phyloP scores from a whole-genome alignment of 192 early-diverging fungal species.

The Spizellomyces sp. region DNA sequence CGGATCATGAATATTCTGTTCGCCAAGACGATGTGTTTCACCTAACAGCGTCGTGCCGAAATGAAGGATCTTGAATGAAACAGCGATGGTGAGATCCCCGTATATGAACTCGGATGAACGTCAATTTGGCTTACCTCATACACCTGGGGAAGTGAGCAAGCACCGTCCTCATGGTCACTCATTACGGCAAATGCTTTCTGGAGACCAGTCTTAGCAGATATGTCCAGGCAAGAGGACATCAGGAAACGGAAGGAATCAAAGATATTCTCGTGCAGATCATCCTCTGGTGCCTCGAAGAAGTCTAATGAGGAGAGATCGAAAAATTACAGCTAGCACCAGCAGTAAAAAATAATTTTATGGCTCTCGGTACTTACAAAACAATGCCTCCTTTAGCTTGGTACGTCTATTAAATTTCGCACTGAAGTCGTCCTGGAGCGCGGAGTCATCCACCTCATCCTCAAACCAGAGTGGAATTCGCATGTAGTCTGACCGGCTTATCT shows the following conservation, averaged over 20 bases:
- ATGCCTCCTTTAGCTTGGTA: conserved; percentile 50
- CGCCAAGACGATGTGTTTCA: conserved; percentile 43
- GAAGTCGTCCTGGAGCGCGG: conserved; percentile 5
- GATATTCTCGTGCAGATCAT: background rate
- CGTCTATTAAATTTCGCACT: conserved; percentile 47
- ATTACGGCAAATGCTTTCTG: conserved; percentile 49
- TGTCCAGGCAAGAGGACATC: conserved; percentile 45
- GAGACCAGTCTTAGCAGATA: conserved; percentile 37
- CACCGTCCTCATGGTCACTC: conserved; percentile 38
- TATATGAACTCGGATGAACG: too few species aligned
- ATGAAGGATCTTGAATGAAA: conserved; percentile 36
- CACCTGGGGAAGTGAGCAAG: conserved; percentile 37
- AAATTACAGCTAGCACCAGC: too few species aligned
- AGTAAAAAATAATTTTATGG: background rate
- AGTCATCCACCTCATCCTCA: conserved; percentile 48
- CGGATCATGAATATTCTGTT: conserved; percentile 43
- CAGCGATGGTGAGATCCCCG: too few species aligned
- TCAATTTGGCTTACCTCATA: conserved; percentile 39
- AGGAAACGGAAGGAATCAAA: conserved; percentile 46
- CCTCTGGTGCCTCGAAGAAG: too few species aligned
- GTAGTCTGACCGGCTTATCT: conserved; percentile 46
- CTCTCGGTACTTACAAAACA: conserved; percentile 23
- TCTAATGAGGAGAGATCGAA: too few species aligned
- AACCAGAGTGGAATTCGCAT: conserved; percentile 49
- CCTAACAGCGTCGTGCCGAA: conserved; percentile 33